Conservation (phyloP, 176 grass and related monocot genomes). For the Panicum miliaceum region DNA sequence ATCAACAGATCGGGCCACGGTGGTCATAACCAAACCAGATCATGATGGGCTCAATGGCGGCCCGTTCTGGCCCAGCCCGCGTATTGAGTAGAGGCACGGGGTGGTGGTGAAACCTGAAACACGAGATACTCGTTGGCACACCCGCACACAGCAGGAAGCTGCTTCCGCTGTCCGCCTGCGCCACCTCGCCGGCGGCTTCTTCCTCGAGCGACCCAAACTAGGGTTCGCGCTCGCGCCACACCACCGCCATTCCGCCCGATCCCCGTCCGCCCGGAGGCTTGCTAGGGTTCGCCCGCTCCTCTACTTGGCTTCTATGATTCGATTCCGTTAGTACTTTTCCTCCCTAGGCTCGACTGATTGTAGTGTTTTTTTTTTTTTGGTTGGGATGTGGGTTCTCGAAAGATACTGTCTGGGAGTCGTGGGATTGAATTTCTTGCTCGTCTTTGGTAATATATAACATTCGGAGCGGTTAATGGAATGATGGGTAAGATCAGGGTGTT, state of each 20-base stretch:
- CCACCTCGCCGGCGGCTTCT: constrained; percentile 12
- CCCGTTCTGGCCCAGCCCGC: neutral
- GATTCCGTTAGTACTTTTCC: neutral
- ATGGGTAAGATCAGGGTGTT: neutral
- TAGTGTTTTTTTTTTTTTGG: neutral
- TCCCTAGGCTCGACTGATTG: neutral
- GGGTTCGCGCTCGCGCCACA: neutral
- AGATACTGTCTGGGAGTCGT: neutral
- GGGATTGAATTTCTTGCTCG: neutral
- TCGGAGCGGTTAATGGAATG: neutral
- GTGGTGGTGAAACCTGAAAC: neutral
- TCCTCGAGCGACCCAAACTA: neutral
- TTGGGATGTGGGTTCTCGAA: neutral
- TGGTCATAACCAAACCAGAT: neutral
- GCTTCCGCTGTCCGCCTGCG: neutral
- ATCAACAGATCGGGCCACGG: neutral
- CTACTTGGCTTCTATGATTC: neutral
- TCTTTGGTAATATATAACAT: neutral
- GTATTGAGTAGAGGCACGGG: neutral
- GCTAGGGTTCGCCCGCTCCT: neutral
- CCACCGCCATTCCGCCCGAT: neutral
- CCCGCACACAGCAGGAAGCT: neutral
- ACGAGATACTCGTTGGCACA: neutral
- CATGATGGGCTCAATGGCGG: neutral
- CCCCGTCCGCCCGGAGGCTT: neutral